These are phyloP conservation scores for Teunomyces funiuensis DNA, from an alignment of 805 yeast genomes.

Conservation along the genomic window DNA sequence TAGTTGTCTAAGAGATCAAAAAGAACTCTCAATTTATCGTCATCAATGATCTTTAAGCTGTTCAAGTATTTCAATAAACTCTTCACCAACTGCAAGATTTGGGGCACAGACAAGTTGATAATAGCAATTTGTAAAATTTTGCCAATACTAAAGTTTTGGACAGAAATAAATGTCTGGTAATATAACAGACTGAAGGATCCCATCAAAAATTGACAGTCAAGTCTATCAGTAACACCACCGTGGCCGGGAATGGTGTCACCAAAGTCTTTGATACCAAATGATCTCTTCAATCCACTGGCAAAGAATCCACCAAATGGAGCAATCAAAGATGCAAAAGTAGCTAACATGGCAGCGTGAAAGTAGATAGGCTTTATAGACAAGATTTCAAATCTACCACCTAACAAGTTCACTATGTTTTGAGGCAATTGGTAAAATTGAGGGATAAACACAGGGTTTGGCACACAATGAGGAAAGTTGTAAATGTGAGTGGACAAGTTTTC, in stretches of 20 bases:
- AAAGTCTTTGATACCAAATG: conserved; percentile 94
- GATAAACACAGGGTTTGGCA: conserved; percentile 83
- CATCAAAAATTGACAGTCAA: conserved; percentile 98
- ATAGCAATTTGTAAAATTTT: conserved; percentile 73
- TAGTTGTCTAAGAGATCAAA: conserved; percentile 30
- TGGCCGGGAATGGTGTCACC: conserved; percentile 99
- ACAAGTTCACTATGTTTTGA: conserved; percentile 52
- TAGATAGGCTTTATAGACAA: conserved; percentile 81
- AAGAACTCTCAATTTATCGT: conserved; percentile 26
- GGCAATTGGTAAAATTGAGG: conserved; percentile 81
- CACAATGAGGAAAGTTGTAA: conserved; percentile 68
- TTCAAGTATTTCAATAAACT: conserved; percentile 57
- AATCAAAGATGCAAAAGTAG: conserved; percentile 92
- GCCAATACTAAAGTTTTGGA: conserved; percentile 69
- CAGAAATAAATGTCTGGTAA: conserved; percentile 86
- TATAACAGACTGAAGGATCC: conserved; percentile 92
- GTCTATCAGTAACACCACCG: conserved; percentile 96
- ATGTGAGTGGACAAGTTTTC: conserved; percentile 60
- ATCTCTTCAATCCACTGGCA: conserved; percentile 95
- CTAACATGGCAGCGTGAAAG: conserved; percentile 80
- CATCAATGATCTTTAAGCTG: conserved; percentile 28
- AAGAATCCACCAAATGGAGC: conserved; percentile 99
- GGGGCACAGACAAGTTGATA: conserved; percentile 63
- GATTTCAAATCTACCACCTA: conserved; percentile 39
- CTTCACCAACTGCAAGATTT: conserved; percentile 61